Conservation (phyloP, 164 flowering plant species). For the Warburgia ugandensis region DNA sequence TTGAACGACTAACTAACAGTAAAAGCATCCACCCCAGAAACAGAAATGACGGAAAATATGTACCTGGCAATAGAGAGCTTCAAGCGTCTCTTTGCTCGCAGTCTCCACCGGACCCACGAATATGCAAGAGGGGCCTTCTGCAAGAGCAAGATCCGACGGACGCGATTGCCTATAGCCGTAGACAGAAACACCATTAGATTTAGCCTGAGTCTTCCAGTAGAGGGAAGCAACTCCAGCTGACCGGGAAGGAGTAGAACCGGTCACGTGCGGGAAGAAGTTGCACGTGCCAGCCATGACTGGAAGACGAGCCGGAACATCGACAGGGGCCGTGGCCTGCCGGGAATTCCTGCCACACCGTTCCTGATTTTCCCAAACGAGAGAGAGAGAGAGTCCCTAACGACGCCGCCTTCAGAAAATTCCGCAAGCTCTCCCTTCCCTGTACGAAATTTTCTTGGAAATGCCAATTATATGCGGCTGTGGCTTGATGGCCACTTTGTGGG, state of each 20-base stretch:
- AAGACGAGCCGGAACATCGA: neutral
- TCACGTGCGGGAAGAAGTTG: constrained; percentile 32
- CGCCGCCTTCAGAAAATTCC: too few species aligned
- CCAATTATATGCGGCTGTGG: too few species aligned
- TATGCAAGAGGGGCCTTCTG: constrained; percentile 80
- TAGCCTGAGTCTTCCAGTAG: constrained; percentile 28
- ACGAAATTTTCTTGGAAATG: too few species aligned
- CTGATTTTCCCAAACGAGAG: neutral
- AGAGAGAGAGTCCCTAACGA: neutral
- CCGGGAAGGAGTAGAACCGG: too few species aligned
- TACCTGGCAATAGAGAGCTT: constrained; percentile 87
- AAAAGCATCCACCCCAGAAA: too few species aligned
- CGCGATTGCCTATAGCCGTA: too few species aligned
- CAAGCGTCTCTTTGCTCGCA: constrained; percentile 76
- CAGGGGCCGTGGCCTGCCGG: too few species aligned
- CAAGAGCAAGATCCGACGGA: constrained; percentile 15
- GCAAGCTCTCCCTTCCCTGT: too few species aligned
- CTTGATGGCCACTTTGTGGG: too few species aligned
- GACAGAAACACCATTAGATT: constrained; percentile 13
- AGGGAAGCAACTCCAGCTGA: constrained; percentile 25
- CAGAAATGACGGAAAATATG: neutral
- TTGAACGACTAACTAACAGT: too few species aligned
- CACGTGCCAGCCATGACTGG: constrained; percentile 44
- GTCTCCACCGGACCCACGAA: constrained; percentile 86
- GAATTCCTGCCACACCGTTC: too few species aligned